A percentile compares a stretch with the other conserved stretches of the same genome.
phyloP scores from a whole-genome alignment of 495 filamentous ascomycete species.

The Evernia prunastri region DNA sequence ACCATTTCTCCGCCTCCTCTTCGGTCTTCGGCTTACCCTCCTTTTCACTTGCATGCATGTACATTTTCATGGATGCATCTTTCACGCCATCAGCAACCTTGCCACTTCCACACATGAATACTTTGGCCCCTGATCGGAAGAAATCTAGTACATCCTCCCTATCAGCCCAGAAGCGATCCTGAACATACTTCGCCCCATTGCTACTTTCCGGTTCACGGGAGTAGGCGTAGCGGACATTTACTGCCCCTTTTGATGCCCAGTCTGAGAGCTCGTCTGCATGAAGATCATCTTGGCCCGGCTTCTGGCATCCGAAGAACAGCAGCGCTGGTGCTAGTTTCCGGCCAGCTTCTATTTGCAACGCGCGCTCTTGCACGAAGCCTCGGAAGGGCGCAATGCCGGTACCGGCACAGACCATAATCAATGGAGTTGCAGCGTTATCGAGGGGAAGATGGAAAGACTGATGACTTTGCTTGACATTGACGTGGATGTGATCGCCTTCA shows the following conservation, averaged over 20 bases:
- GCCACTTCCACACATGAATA: constrained; percentile 62
- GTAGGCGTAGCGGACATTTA: constrained; percentile 53
- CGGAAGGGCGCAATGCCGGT: constrained; percentile 63
- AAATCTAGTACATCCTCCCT: constrained; percentile 44
- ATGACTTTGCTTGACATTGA: constrained; percentile 48
- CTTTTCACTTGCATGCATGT: constrained; percentile 34
- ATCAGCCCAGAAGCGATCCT: constrained; percentile 53
- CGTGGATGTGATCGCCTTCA: constrained; percentile 54
- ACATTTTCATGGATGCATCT: constrained; percentile 45
- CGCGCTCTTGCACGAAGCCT: constrained; percentile 64
- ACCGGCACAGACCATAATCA: constrained; percentile 57
- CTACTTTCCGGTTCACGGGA: constrained; percentile 34
- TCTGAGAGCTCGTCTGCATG: constrained; percentile 52
- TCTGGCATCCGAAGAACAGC: constrained; percentile 59
- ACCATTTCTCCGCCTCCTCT: constrained; percentile 30
- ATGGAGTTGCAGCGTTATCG: constrained; percentile 50
- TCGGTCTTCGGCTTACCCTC: constrained; percentile 21
- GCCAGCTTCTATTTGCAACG: constrained; percentile 46
- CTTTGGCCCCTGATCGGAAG: constrained; percentile 53
- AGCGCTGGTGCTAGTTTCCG: constrained; percentile 50
- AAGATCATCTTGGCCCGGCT: constrained; percentile 51
- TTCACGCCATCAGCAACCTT: constrained; percentile 56
- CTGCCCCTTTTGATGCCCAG: constrained; percentile 54
- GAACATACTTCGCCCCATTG: constrained; percentile 51
- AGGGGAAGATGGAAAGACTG: constrained; percentile 60